Base-by-base conservation (phyloP, 306 rosid species). In the Lupinus albus region DNA sequence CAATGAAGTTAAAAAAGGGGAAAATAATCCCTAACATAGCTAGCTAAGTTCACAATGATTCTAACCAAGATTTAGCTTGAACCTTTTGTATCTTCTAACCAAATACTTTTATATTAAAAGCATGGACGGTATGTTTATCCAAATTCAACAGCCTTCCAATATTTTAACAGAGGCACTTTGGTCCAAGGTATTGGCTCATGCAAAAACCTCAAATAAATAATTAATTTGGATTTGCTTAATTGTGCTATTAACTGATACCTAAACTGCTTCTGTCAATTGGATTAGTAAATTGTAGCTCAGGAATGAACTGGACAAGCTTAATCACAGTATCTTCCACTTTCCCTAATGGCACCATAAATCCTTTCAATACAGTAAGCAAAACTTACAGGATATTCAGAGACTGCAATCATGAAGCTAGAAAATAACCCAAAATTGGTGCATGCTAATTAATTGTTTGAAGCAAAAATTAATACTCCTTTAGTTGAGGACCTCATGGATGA, bases 331-430 rank as follows among this genome's bases (percentile, higher is more conserved):
- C 55, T 83, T 82, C 93, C 88, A 87, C 77, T 83, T 83, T 8
- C 11, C 39, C 70, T 84, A 55, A 87, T 41, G 38, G 91, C 87
- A 16, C 41, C 66, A 46, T 78, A 70, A 54, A 89, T 83, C 82
- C 81, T 87, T 15, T 88, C 11, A 55, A 85, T 82, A 46, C 96
- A 89, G 69, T 56, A 78, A 3, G 91, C 94, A 61, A 89, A 94
- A 71, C 89, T 89, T 56, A 83, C 65, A 17, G 91, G 91, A 67
- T 83, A 89, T 6, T 77, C 82, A 50, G 87, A 89, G 53, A 85
- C 91, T 89, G 89, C 82, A 73, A 54, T 42, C 71, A 77, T 45
- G 35, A 72, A 67, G 49, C 63, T 61, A 48, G 1, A 4, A 58
- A 59, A 38, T 48, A 30, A 21, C 46, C 41, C 32, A 41, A 56